Percentiles rank a stretch among this genome's conserved stretches.
Evolutionary conservation across 306 rosid genomes (phyloP).

Genomic region (Glycine soja): DNA sequence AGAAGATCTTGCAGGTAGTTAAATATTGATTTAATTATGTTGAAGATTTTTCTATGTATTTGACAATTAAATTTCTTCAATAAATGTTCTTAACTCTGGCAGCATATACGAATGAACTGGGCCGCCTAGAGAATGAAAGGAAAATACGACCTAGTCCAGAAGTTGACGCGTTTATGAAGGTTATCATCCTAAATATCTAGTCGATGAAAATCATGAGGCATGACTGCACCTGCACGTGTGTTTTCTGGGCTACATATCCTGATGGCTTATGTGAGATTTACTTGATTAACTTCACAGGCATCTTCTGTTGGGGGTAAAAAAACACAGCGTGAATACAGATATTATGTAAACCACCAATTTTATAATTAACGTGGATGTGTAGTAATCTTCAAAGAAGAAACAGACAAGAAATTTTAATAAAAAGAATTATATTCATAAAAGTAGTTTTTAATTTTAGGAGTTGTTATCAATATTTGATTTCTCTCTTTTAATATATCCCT

Average conservation of each 20-base stretch:
- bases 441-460: too few species aligned
- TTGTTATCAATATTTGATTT: too few species aligned
- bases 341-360: too few species aligned
- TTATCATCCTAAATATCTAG: slow-evolving; percentile 38
- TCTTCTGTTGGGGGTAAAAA: slow-evolving; percentile 79
- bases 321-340: slow-evolving; percentile 79
- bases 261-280: neutral
- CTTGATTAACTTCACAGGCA: slow-evolving; percentile 64
- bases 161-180: slow-evolving; percentile 95
- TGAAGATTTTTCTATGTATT: neutral
- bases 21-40: slow-evolving; percentile 6
- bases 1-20: slow-evolving; percentile 76
- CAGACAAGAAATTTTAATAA: too few species aligned
- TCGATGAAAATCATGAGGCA: neutral
- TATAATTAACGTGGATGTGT: too few species aligned
- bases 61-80: neutral
- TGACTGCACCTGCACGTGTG: slow-evolving; percentile 5
- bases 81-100: slow-evolving; percentile 16
- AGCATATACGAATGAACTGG: slow-evolving; percentile 63
- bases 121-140: slow-evolving; percentile 63
- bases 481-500: too few species aligned
- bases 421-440: too few species aligned
- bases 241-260: too few species aligned
- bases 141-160: slow-evolving; percentile 79
- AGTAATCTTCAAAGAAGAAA: too few species aligned